phyloP scores from a whole-genome alignment of 1,284 basidiomycete genomes.

The Malassezia equina region DNA sequence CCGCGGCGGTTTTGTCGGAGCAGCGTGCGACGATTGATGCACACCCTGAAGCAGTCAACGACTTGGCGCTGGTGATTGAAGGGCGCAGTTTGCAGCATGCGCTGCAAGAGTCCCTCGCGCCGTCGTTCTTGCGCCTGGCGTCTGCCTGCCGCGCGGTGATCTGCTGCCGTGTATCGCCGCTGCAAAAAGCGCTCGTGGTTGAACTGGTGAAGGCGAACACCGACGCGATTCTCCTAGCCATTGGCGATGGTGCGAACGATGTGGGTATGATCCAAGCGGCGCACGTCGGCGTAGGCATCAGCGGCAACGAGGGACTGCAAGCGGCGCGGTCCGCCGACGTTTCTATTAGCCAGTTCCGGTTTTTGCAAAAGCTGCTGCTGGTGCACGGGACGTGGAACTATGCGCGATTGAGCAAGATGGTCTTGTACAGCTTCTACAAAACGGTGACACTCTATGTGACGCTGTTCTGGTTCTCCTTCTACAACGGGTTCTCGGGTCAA shows the following conservation, averaged over 20 bases:
- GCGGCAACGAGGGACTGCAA: slow-evolving; percentile 94
- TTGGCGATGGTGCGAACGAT: slow-evolving; percentile 61
- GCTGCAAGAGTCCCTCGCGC: slow-evolving; percentile 70
- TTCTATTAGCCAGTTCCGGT: slow-evolving; percentile 97
- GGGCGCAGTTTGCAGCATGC: slow-evolving; percentile 89
- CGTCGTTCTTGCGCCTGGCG: slow-evolving; percentile 84
- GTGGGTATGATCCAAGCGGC: slow-evolving; percentile 59
- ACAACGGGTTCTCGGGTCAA: slow-evolving; percentile 87
- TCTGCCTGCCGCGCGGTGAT: slow-evolving; percentile 97
- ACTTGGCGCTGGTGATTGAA: slow-evolving; percentile 89
- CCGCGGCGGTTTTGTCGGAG: slow-evolving; percentile 75
- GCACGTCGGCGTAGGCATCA: slow-evolving; percentile 88
- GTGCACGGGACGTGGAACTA: slow-evolving; percentile 99
- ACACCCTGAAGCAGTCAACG: slow-evolving; percentile 85
- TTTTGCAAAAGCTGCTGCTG: slow-evolving; percentile 81
- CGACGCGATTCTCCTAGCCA: slow-evolving; percentile 80
- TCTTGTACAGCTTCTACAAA: slow-evolving; percentile 57
- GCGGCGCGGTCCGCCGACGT: slow-evolving; percentile 92
- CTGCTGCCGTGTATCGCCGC: slow-evolving; percentile 92
- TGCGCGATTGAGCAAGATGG: slow-evolving; percentile 82
- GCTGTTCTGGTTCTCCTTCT: slow-evolving; percentile 86
- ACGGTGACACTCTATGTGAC: slow-evolving; percentile 97
- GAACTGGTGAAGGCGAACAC: slow-evolving; percentile 96
- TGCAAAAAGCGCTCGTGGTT: slow-evolving; percentile 95
- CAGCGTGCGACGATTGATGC: slow-evolving; percentile 82